These are phyloP conservation scores for Kodamaea jinghongensis DNA, from an alignment of 805 yeast species.

Conservation along the genomic window DNA sequence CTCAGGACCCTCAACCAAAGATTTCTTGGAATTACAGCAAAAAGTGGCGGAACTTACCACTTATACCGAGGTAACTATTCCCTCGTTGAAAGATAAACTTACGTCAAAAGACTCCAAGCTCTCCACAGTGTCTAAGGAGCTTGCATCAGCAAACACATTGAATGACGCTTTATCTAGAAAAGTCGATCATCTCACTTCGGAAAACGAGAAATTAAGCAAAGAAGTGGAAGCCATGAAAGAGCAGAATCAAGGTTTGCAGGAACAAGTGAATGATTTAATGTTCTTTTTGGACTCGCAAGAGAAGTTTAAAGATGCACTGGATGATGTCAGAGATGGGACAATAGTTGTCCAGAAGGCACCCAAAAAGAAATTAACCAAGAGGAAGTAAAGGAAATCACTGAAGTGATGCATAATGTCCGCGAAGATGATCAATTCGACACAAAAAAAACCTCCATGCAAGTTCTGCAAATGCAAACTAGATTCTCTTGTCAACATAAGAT, in stretches of 20 bases:
- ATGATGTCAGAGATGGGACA: slow-evolving; percentile 71
- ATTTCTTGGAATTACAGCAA: slow-evolving; percentile 6
- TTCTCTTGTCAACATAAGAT: too few relatives aligned
- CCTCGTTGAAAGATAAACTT: slow-evolving; percentile 33
- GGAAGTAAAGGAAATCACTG: neutral
- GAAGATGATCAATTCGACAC: too few relatives aligned
- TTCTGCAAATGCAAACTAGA: too few relatives aligned
- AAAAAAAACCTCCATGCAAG: too few relatives aligned
- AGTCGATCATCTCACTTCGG: slow-evolving; percentile 31
- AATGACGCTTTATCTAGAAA: slow-evolving; percentile 40
- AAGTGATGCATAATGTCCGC: too few relatives aligned
- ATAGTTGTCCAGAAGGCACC: slow-evolving; percentile 41
- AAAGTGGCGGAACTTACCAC: slow-evolving; percentile 27
- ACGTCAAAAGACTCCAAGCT: slow-evolving; percentile 28
- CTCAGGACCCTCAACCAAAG: slow-evolving; percentile 2
- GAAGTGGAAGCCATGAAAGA: slow-evolving; percentile 24
- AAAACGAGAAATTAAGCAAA: slow-evolving; percentile 25
- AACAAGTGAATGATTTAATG: slow-evolving; percentile 76
- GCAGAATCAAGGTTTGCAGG: slow-evolving; percentile 50
- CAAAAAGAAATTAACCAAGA: slow-evolving; percentile 3
- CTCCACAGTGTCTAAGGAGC: slow-evolving; percentile 27
- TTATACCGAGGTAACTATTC: slow-evolving; percentile 28
- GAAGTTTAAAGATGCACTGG: slow-evolving; percentile 66
- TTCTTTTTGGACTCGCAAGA: slow-evolving; percentile 71
- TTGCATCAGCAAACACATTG: slow-evolving; percentile 29